Evolutionary conservation across 1,139 yeast genomes (phyloP), one percentile per base, ranked within the genome.

Genomic region (Saccharomycopsis crataegensis): DNA sequence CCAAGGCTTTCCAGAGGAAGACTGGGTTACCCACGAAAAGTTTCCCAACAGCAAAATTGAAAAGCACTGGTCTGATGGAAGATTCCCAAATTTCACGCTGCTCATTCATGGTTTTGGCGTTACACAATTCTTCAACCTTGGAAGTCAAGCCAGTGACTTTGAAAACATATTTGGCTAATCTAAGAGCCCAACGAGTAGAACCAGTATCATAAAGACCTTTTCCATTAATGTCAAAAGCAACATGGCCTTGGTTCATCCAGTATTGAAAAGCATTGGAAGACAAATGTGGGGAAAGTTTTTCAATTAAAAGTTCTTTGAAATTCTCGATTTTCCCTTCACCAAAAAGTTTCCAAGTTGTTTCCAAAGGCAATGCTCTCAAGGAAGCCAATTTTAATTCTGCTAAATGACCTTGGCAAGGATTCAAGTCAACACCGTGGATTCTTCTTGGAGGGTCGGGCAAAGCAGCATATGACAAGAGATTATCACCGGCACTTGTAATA

Each of bases 401-500:
- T 59, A 86, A 75, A 64, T 86, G 95, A 58, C 85, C 85, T 70
- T 86, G 96, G 61, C 83, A 78, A 6, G 96, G 96, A 64, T 86
- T 86, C 65, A 86, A 75, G 66, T 86, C 96, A 55, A 86, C 95
- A 49, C 93, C 93, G 64, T 86, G 96, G 59, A 86, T 84, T 62
- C 84, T 73, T 60, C 77, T 79, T 47, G 95, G 95, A 8, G 93
- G 82, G 57, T 76, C 76, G 11, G 87, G 83, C 60, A 86, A 73
- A 37, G 82, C 65, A 4, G 94, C 91, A 65, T 86, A 86, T 28
- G 87, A 78, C 60, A 86, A 73, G 59, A 86, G 74, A 64, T 86
- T 86, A 67, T 86, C 96, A 60, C 94, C 93, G 7, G 95, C 96
- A 49, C 93, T 85, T 8, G 95, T 86, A 57, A 86, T 86, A 32